Evolutionary conservation across 192 early-diverging fungal genomes (phyloP).

Genomic region (Lunasporangiospora selenospora): DNA sequence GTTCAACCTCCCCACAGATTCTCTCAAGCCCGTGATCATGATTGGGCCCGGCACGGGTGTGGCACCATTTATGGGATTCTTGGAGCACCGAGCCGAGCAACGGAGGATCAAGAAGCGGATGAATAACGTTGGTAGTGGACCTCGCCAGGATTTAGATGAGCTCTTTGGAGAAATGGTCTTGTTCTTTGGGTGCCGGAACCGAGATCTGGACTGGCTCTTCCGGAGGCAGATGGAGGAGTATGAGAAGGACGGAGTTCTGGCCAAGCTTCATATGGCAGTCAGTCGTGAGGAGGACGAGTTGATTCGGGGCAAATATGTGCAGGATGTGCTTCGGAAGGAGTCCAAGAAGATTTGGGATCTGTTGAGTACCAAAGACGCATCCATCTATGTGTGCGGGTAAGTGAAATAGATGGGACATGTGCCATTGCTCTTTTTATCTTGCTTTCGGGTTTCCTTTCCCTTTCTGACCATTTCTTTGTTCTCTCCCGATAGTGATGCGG

Average conservation of each 20-base stretch:
- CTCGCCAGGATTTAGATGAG: conserved; percentile 39
- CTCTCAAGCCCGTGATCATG: conserved; percentile 76
- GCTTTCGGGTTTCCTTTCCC: not conserved
- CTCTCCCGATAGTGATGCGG: conserved; percentile 68
- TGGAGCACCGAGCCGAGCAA: conserved; percentile 74
- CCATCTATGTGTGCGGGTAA: conserved; percentile 81
- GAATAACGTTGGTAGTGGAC: conserved; percentile 20
- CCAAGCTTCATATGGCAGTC: conserved; percentile 64
- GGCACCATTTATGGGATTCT: conserved; percentile 92
- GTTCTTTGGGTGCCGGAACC: conserved; percentile 86
- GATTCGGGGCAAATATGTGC: conserved; percentile 76
- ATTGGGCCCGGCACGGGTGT: conserved; percentile 95
- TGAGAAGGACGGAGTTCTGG: conserved; percentile 58
- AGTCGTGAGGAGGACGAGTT: conserved; percentile 64
- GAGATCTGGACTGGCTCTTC: conserved; percentile 75
- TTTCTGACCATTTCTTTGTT: too few relatives aligned
- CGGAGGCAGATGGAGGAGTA: conserved; percentile 62
- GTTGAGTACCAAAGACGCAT: conserved; percentile 63
- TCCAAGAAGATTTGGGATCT: conserved; percentile 63
- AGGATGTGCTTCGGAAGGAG: conserved; percentile 72
- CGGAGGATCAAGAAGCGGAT: conserved; percentile 50
- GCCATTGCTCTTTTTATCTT: not conserved
- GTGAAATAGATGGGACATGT: too few relatives aligned
- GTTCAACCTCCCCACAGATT: conserved; percentile 73
- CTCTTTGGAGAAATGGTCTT: conserved; percentile 68